Evolutionary conservation across 768 basidiomycete genomes (phyloP), one percentile per base, ranked within the genome.

Genomic region (Amanita subjunquillea): DNA sequence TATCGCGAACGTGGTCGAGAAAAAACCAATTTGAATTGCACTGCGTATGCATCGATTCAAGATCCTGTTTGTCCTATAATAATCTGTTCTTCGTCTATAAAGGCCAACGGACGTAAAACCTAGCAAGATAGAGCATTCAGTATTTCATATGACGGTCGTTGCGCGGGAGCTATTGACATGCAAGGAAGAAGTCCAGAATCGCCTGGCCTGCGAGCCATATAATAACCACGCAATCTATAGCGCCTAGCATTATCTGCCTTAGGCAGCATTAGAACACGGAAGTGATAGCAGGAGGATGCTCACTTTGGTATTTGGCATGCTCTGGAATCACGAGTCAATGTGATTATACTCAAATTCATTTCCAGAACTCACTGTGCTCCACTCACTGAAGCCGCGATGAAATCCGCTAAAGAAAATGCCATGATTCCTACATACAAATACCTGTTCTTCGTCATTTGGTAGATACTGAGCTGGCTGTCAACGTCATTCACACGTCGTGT

Each of bases 361-460:
- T 22, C 23, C 10, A 22, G 29, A n/a, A 34, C 44, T 46, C 27
- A 46, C 44, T n/a, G 25, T 46, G 1, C 44, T 8, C 25, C 17
- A 30, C 15, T 30, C 15, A 46, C 9, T 6, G 7, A 17, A 32
- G 44, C 44, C 10, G 29, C 27, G 27, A 20, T 17, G 2, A 46
- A 29, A 10, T 46, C 44, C 13, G 30, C 54, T 32, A 56, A 13
- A n/a, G 53, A 46, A 22, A 57, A 17, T 2, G 41, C 15, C 9
- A 56, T 6, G 4, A 59, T 54, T n/a, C 48, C 39, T 2, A 43
- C 42, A 41, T 56, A 59, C n/a, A 59, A 17, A 38, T 39, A 17
- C 27, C 27, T 32, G 4, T 38, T 45, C 37, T 51, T 46, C 13
- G 49, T 23, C 45, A 57, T 51, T 8, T 48, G 51, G 15, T 50